Evolutionary conservation across 768 basidiomycete genomes (phyloP).

Genomic region (Mycena olivaceomarginata): DNA sequence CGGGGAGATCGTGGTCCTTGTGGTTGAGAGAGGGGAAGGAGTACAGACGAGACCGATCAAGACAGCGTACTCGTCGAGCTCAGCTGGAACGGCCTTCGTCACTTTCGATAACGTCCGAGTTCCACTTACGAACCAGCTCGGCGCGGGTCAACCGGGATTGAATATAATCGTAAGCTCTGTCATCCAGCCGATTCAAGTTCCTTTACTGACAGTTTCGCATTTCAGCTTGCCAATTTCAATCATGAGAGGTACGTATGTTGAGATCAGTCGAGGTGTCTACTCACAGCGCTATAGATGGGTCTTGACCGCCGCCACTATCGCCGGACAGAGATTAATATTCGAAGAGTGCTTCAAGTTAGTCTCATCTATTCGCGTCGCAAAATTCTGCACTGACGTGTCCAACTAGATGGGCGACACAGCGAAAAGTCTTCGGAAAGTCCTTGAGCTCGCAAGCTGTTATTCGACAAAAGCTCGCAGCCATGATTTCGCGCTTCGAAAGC

Average conservation of each 20-base stretch:
- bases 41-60: constrained; percentile 92
- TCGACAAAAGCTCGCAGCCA: constrained; percentile 89
- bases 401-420: constrained; percentile 87
- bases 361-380: constrained; percentile 13
- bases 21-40: constrained; percentile 88
- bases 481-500: constrained; percentile 81
- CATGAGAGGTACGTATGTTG: constrained; percentile 19
- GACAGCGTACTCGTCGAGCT: constrained; percentile 82
- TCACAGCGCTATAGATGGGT: constrained; percentile 83
- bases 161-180: constrained; percentile 25
- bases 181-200: not conserved
- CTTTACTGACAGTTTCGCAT: not conserved
- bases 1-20: constrained; percentile 84
- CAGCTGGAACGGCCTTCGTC: constrained; percentile 89
- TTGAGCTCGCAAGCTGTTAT: constrained; percentile 91
- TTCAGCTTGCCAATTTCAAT: constrained; percentile 53
- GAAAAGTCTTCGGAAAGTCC: constrained; percentile 94
- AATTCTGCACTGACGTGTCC: constrained; percentile 17
- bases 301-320: constrained; percentile 77
- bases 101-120: constrained; percentile 90
- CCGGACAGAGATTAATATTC: constrained; percentile 72
- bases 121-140: constrained; percentile 89
- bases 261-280: not conserved
- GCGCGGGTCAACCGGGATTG: constrained; percentile 78
- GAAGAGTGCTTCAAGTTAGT: constrained; percentile 73